Conservation (phyloP, 75 land plant species). For the Picea sitchensis region DNA sequence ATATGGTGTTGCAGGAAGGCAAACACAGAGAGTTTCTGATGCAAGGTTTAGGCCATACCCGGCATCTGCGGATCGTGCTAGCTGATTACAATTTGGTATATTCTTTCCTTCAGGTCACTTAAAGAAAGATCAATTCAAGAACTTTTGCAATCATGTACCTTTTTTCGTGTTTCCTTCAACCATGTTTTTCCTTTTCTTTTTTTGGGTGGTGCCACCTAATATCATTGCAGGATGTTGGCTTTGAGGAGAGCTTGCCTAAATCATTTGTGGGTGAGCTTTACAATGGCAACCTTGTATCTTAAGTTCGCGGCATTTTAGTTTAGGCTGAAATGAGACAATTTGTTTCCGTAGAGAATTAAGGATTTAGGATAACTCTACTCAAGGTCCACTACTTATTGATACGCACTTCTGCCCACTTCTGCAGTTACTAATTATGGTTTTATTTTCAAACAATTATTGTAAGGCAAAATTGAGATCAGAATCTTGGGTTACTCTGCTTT, state of each 20-base stretch:
- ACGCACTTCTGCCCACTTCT: not conserved
- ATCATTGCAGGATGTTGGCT: constrained; percentile 11
- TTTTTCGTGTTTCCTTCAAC: not conserved
- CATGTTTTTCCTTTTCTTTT: not conserved
- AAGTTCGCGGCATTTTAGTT: constrained; percentile 1
- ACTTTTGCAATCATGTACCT: not conserved
- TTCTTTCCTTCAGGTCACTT: not conserved
- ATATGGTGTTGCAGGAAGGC: constrained; percentile 41
- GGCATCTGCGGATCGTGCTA: constrained; percentile 22
- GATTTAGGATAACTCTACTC: not conserved
- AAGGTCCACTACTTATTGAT: not conserved
- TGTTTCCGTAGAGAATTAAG: constrained; percentile 1
- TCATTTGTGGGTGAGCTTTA: constrained; percentile 5
- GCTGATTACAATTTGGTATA: not conserved
- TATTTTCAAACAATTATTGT: not conserved
- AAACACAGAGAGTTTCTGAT: constrained; percentile 53
- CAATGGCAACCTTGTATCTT: not conserved
- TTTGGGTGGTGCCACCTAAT: not conserved
- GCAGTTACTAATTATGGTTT: not conserved
- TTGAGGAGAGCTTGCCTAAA: constrained; percentile 7
- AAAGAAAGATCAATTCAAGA: not conserved
- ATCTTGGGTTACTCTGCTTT: not conserved
- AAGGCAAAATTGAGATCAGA: not conserved
- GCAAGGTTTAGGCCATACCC: constrained; percentile 52
- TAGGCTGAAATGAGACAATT: not conserved